phyloP scores from a whole-genome alignment of 257 asterid species.

The Avicennia marina region DNA sequence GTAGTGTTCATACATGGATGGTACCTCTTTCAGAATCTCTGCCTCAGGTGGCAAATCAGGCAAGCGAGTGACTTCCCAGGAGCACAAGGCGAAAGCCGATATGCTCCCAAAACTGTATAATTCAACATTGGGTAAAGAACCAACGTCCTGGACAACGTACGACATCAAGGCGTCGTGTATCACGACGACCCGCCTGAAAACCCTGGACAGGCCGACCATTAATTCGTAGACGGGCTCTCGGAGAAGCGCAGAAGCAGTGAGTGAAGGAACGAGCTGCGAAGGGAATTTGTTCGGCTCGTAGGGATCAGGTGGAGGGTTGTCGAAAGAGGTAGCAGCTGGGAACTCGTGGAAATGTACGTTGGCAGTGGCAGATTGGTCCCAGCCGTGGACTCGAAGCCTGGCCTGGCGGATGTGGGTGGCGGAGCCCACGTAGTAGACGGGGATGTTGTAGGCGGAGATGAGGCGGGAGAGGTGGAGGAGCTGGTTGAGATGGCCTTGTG shows the following conservation, averaged over 20 bases:
- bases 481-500: constrained; percentile 48
- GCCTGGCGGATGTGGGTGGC: constrained; percentile 29
- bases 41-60: neutral
- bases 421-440: constrained; percentile 28
- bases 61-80: neutral
- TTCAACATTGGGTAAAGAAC: neutral
- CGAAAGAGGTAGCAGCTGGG: constrained; percentile 15
- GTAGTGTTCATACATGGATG: neutral
- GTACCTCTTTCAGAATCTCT: neutral
- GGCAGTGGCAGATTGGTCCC: neutral
- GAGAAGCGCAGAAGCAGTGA: neutral
- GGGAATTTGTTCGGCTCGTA: neutral
- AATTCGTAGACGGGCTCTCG: neutral
- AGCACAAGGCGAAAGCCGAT: neutral
- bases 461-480: constrained; percentile 36
- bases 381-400: constrained; percentile 20
- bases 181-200: neutral
- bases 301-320: constrained; percentile 29
- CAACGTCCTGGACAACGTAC: neutral
- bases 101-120: neutral
- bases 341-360: constrained; percentile 28
- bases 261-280: neutral
- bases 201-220: neutral
- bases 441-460: constrained; percentile 25
- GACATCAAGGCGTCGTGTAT: neutral